Evolutionary conservation across 2,329 filamentous ascomycete species (phyloP), one percentile per base, ranked within the genome.

Genomic region (Exophiala oligosperma): DNA sequence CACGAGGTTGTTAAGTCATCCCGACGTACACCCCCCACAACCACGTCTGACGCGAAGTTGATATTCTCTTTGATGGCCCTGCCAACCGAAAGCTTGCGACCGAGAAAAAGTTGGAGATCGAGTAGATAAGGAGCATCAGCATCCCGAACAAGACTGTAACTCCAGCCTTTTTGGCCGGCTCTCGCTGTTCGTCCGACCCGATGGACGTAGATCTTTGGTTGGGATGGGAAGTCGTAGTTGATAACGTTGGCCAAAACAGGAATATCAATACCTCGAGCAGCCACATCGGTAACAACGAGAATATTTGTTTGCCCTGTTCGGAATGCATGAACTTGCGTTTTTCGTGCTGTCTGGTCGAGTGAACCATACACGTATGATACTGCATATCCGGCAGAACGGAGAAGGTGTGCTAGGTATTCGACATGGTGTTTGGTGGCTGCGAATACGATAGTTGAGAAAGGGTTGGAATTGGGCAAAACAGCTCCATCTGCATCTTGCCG

Each of bases 211-310:
- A 99, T 87, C 76, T 99, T 99, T 21, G 94, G 91, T 69, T 97
- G 94, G 1, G 93, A 90, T 2, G 94, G 93, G 64, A 99, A 99
- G 70, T 97, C 93, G 74, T 96, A 99, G 79, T 99, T 97, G 79
- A 99, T 93, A 59, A 99, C 94, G 71, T 99, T 97, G 56, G 91
- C 92, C 37, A 99, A 81, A 48, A 97, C 84, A 0, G 94, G 94
- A 66, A 99, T 96, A 84, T 99, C 94, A 61, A 99, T 95, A 85
- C 94, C 93, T 80, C 94, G 84, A 23, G 94, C 94, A 12, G 94
- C 94, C 54, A 99, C 92, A 72, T 99, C 94, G 1, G 94, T 99
- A 46, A 97, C 93, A 2, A 99, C 92, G 7, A 99, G 77, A 49
- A 99, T 92, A 66, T 96, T 93, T 0, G 91, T 89, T 63, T 88